Evolutionary conservation across 2,329 filamentous ascomycete species (phyloP), one percentile per base, ranked within the genome.

Genomic region (Arthrobotrys sinensis): DNA sequence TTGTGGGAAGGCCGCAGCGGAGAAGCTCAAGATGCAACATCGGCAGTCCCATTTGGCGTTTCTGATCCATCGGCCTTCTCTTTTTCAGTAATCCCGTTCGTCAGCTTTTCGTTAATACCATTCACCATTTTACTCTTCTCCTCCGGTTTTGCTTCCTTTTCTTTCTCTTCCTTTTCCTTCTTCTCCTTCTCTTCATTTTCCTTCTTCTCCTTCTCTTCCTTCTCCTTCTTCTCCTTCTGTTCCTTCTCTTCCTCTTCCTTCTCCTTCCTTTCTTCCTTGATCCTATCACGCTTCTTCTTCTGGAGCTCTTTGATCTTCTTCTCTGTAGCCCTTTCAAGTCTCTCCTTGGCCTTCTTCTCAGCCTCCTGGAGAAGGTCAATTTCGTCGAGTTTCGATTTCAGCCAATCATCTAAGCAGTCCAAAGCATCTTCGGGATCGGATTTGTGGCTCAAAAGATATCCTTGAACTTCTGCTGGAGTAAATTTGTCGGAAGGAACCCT

Each of bases 271-370:
- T 86, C 84, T 80, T 85, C 85, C 83, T 86, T 87, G 80, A 87
- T 83, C 79, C 34, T 81, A 83, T 38, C 83, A 83, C 62, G 84
- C 81, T 14, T 83, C 83, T n/a, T 81, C 76, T 66, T 84, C 4
- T 80, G 80, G 80, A 83, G 81, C 79, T 83, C 81, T 76, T 32
- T 83, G 82, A 81, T 81, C 85, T 80, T 82, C 85, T 57, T 82
- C 38, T 76, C 84, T 76, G 83, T 82, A 82, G 85, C 80, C 80
- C 81, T 6, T 84, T 82, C 1, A 89, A 87, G 64, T 91, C 88
- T 60, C 82, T 80, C 70, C 62, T 90, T 90, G 87, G 91, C 91
- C 68, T 91, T 87, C 86, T 91, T 91, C 82, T 91, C 90, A 85
- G 91, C 89, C 82, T 86, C 89, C 46, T 91, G 89, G 11, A 85